A percentile compares a stretch with the other conserved stretches of the same genome.
These are phyloP conservation scores for Galerina marginata DNA, from an alignment of 768 basidiomycete genomes.

Conservation along the genomic window DNA sequence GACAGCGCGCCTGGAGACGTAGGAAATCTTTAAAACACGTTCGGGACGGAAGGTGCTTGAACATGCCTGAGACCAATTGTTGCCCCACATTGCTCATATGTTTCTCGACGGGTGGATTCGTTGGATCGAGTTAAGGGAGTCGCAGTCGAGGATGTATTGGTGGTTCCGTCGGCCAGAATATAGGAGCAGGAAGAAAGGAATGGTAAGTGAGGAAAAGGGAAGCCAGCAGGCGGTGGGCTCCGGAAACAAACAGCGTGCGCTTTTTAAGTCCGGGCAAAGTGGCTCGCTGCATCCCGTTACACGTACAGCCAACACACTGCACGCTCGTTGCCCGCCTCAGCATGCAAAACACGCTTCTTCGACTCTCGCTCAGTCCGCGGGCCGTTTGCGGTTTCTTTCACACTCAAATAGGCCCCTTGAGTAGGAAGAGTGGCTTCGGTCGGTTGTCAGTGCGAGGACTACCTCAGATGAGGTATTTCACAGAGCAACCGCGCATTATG, in stretches of 20 bases:
- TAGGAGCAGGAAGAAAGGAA: too few relatives aligned
- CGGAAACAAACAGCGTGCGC: background rate
- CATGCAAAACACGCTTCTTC: background rate
- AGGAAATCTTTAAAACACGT: slow-evolving; percentile 5
- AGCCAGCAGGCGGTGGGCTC: background rate
- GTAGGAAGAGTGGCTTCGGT: background rate
- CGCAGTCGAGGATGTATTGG: background rate
- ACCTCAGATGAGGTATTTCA: background rate
- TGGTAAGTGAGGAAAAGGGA: too few relatives aligned
- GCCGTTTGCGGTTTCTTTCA: background rate
- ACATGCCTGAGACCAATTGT: slow-evolving; percentile 66
- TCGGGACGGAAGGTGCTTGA: background rate
- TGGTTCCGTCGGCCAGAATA: background rate
- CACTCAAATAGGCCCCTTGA: background rate
- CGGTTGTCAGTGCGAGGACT: background rate
- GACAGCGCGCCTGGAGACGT: slow-evolving; percentile 70
- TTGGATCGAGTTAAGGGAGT: background rate
- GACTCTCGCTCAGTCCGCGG: background rate
- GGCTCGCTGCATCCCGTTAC: too few relatives aligned
- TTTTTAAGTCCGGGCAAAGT: too few relatives aligned
- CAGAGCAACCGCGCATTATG: too few relatives aligned
- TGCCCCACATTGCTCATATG: slow-evolving; percentile 72
- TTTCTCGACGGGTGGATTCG: background rate
- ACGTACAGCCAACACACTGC: too few relatives aligned
- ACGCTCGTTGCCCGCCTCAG: background rate